Percentiles rank a stretch among this genome's conserved stretches.
Evolutionary conservation across 768 basidiomycete genomes (phyloP).

Genomic region (Boletus subparvulus): DNA sequence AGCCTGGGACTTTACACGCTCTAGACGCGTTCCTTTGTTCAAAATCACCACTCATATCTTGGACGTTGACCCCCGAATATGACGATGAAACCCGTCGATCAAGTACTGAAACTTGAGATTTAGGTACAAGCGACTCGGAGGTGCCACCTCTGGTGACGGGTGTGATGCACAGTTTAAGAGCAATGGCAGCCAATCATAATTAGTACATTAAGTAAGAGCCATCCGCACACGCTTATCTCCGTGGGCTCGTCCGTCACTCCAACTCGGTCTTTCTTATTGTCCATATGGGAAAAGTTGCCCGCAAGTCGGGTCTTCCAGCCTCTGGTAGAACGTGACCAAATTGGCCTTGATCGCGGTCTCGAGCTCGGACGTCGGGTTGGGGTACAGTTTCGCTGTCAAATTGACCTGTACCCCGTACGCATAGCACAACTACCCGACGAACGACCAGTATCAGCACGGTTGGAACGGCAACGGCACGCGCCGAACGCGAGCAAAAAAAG

Average conservation of each 20-base stretch:
- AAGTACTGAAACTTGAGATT: too few species aligned
- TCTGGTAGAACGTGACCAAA: conserved; percentile 15
- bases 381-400: conserved; percentile 22
- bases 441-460: background rate
- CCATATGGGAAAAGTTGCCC: conserved; percentile 18
- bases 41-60: conserved; percentile 11
- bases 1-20: background rate
- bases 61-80: background rate
- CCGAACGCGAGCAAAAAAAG: background rate
- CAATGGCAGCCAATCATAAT: too few species aligned
- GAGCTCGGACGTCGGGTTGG: conserved; percentile 21
- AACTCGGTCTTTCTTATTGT: background rate
- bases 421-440: conserved; percentile 16
- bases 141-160: too few species aligned
- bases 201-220: too few species aligned
- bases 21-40: background rate
- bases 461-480: too few species aligned
- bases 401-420: conserved; percentile 21
- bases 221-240: too few species aligned
- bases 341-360: conserved; percentile 23
- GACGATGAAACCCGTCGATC: background rate
- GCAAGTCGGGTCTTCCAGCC: conserved; percentile 11
- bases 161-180: too few species aligned
- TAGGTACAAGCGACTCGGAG: too few species aligned
- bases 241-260: too few species aligned